Base-by-base conservation (phyloP, 2,329 filamentous ascomycete genomes). In the Penicillium sumatraense region DNA sequence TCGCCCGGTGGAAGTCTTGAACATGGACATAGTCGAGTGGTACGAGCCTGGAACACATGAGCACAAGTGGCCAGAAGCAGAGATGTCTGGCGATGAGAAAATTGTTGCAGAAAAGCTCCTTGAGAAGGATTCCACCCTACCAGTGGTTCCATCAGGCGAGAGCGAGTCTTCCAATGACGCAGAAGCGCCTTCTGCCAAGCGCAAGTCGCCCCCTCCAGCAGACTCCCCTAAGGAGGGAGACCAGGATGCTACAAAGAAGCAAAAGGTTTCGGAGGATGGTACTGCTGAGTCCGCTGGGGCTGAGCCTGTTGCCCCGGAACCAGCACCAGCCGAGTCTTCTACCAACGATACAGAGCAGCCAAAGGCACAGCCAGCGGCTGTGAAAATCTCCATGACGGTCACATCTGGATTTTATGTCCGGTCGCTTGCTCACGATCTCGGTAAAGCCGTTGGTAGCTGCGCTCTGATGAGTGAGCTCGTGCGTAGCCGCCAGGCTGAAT, bases 371-470 rank as follows among this genome's bases (percentile, higher is more conserved):
- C 68, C 91, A 1, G 86, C 93, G 1, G 95, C 93, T 1, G 90
- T 86, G 46, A 89, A 86, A 68, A 86, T 99, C 56, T 87, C 89
- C 54, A 91, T 99, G 85, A 96, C 90, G 0, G 93, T 97, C 49
- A 92, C 92, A 2, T 96, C 92, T 0, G 95, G 95, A 35, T 99
- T 97, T 80, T 99, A 99, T 73, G 93, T 99, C 13, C 89, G 95
- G 59, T 96, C 90, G 54, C 86, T 99, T 64, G 93, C 91, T 66
- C 92, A 98, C 71, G 95, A 99, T 68, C 82, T 99, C 3, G 95
- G 93, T 20, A 81, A 87, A 62, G 91, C 91, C 63, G 82, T 97
- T 13, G 86, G 85, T 49, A 96, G 91, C 11, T 86, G 90, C 21
- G 95, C 84, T 29, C 81, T 95, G 62, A 98, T 99, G 93, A 86